Evolutionary conservation across 148 eudicot genomes (phyloP).

Genomic region (Suaeda aralocaspica): DNA sequence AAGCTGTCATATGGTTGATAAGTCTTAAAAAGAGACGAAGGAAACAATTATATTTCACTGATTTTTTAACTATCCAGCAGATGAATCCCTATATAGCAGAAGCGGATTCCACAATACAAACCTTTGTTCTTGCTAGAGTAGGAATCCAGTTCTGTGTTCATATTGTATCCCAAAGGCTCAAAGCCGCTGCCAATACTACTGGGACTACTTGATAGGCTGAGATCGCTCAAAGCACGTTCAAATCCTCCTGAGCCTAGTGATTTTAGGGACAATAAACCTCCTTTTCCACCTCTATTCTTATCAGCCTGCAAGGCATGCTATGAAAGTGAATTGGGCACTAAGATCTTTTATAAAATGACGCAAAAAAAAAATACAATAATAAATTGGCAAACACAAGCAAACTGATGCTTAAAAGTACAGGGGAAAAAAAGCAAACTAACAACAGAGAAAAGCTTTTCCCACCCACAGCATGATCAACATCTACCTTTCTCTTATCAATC

Average conservation of each 20-base stretch:
- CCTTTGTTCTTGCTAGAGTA: conserved; percentile 54
- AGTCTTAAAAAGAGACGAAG: neutral
- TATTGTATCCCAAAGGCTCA: conserved; percentile 44
- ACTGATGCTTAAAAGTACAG: too few species aligned
- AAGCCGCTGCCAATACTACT: conserved; percentile 66
- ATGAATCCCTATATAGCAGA: too few species aligned
- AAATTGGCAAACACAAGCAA: neutral
- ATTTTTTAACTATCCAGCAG: too few species aligned
- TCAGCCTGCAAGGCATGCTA: conserved; percentile 84
- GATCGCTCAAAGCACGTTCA: conserved; percentile 61
- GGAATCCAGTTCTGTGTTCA: conserved; percentile 49
- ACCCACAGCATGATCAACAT: too few species aligned
- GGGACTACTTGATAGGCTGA: conserved; percentile 50
- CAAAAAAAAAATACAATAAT: too few species aligned
- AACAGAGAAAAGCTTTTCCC: too few species aligned
- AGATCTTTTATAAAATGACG: too few species aligned
- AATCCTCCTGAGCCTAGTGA: conserved; percentile 70
- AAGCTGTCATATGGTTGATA: too few species aligned
- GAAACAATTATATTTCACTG: too few species aligned
- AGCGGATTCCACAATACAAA: conserved; percentile 23
- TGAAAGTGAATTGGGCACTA: conserved; percentile 31
- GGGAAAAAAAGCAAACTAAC: neutral
- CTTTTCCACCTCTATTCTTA: conserved; percentile 63
- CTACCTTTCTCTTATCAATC: conserved; percentile 95
- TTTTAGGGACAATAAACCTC: conserved; percentile 62